Conservation (phyloP, 1,284 basidiomycete genomes). For the Sanghuangporus weigelae region DNA sequence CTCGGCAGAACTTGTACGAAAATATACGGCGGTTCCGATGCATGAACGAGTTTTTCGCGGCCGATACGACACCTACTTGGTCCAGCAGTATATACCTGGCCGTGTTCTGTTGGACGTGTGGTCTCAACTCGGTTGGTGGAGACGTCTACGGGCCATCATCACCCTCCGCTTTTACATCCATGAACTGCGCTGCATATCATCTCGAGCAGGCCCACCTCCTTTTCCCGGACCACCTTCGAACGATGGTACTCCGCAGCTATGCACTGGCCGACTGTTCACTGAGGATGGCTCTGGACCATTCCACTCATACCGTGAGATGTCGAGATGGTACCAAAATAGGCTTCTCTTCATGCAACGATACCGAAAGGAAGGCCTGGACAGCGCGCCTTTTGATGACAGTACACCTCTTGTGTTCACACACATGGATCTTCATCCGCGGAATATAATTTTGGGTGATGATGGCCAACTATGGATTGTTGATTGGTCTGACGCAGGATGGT, state of each 20-base stretch:
- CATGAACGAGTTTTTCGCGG: not conserved
- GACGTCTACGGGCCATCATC: not conserved
- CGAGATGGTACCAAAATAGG: not conserved
- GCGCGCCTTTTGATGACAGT: conserved; percentile 22
- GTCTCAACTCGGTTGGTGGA: not conserved
- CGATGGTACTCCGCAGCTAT: not conserved
- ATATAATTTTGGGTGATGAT: conserved; percentile 26
- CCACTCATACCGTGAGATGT: not conserved
- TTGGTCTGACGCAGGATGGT: conserved; percentile 27
- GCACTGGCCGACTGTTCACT: not conserved
- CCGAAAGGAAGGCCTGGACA: not conserved
- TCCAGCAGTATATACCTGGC: not conserved
- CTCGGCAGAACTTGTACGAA: not conserved
- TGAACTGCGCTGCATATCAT: not conserved
- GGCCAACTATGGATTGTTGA: conserved; percentile 28
- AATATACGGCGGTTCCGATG: not conserved
- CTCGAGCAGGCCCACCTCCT: not conserved
- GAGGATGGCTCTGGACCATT: not conserved
- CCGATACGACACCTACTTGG: not conserved
- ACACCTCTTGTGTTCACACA: conserved; percentile 28
- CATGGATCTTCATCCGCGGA: conserved; percentile 24
- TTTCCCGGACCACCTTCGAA: not conserved
- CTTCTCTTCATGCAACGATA: not conserved
- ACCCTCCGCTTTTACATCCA: not conserved
- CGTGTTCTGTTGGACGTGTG: not conserved